These are phyloP conservation scores for Tuber umbilicatum DNA, from an alignment of 495 filamentous ascomycete species.

Conservation along the genomic window DNA sequence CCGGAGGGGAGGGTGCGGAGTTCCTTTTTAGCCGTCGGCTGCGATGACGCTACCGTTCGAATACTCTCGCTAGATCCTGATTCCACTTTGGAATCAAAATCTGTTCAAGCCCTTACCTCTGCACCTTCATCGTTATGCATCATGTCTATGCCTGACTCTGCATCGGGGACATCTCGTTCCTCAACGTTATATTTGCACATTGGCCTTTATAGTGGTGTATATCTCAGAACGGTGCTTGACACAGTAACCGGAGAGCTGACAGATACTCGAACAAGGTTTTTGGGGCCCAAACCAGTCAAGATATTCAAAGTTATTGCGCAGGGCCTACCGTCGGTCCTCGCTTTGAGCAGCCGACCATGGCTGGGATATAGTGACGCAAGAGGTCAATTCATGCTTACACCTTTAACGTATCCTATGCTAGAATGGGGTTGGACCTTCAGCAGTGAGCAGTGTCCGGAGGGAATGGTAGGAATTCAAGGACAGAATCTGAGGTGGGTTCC, in stretches of 20 bases:
- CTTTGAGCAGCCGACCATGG: slow-evolving; percentile 85
- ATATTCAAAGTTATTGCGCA: slow-evolving; percentile 81
- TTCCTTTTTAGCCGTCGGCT: slow-evolving; percentile 89
- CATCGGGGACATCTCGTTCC: slow-evolving; percentile 54
- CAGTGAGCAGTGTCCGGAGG: slow-evolving; percentile 84
- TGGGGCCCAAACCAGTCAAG: slow-evolving; percentile 80
- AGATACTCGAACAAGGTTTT: slow-evolving; percentile 86
- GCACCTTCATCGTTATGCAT: slow-evolving; percentile 85
- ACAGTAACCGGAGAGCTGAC: slow-evolving; percentile 90
- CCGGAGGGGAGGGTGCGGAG: slow-evolving; percentile 80
- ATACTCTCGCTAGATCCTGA: slow-evolving; percentile 87
- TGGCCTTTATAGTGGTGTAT: slow-evolving; percentile 88
- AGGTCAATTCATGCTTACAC: slow-evolving; percentile 72
- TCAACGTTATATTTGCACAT: slow-evolving; percentile 89
- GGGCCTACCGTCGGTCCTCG: slow-evolving; percentile 77
- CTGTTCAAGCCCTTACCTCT: slow-evolving; percentile 84
- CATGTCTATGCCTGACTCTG: slow-evolving; percentile 85
- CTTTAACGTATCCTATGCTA: slow-evolving; percentile 76
- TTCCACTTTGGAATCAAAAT: slow-evolving; percentile 81
- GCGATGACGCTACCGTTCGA: slow-evolving; percentile 90
- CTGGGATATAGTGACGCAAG: slow-evolving; percentile 59
- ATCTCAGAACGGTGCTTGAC: slow-evolving; percentile 86
- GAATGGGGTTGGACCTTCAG: slow-evolving; percentile 95
- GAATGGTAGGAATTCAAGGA: slow-evolving; percentile 92
- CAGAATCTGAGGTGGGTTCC: slow-evolving; percentile 55